These are phyloP conservation scores for Neurospora sp. DNA, from an alignment of 495 filamentous ascomycete species.

Conservation along the genomic window DNA sequence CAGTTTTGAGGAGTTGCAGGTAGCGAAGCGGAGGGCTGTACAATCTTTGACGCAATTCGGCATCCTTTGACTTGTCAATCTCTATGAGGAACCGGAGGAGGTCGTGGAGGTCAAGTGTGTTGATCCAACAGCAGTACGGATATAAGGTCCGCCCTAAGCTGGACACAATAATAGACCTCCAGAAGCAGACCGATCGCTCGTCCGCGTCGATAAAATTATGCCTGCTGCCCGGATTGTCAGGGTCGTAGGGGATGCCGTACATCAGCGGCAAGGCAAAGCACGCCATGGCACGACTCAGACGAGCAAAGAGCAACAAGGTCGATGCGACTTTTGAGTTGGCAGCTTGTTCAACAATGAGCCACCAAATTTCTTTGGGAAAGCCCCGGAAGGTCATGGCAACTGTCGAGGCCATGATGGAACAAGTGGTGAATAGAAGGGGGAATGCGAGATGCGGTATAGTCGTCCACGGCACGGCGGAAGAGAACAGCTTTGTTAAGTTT, in stretches of 20 bases:
- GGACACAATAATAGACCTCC: constrained; percentile 61
- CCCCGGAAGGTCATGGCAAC: constrained; percentile 1
- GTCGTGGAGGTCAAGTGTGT: constrained; percentile 47
- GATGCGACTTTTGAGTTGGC: constrained; percentile 40
- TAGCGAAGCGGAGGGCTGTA: constrained; percentile 38
- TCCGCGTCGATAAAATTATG: constrained; percentile 5
- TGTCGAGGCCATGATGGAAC: not conserved
- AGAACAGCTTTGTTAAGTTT: not conserved
- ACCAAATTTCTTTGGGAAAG: constrained; percentile 51
- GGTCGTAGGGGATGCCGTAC: constrained; percentile 40
- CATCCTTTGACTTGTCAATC: not conserved
- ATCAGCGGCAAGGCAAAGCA: constrained; percentile 49
- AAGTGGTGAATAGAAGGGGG: not conserved
- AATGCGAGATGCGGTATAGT: not conserved
- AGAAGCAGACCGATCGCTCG: constrained; percentile 49
- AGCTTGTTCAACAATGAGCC: constrained; percentile 49
- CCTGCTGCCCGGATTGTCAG: constrained; percentile 3
- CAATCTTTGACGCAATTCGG: constrained; percentile 32
- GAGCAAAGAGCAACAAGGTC: constrained; percentile 47
- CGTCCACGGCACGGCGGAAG: not conserved
- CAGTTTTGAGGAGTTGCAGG: constrained; percentile 14
- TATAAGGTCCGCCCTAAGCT: constrained; percentile 52
- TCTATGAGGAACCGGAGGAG: constrained; percentile 41
- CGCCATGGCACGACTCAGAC: constrained; percentile 41
- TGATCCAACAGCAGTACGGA: constrained; percentile 62